These are phyloP conservation scores for Gaeumannomyces sp. DNA, from an alignment of 2,329 filamentous ascomycete species.

Conservation along the genomic window DNA sequence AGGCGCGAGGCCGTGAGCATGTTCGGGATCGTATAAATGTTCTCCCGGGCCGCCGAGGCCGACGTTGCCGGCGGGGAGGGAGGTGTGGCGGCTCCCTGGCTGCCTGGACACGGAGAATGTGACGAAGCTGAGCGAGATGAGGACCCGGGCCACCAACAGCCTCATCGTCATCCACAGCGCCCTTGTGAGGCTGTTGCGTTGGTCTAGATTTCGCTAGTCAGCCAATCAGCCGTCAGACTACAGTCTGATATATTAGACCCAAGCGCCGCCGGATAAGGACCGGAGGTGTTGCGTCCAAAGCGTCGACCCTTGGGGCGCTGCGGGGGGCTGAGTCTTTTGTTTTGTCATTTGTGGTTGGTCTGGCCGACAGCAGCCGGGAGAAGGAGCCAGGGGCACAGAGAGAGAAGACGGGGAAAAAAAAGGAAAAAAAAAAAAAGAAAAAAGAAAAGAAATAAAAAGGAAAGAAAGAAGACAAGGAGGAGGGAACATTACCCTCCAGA, in stretches of 20 bases:
- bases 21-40: conserved; percentile 97
- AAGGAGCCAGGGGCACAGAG: not conserved
- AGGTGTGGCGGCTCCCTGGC: not conserved
- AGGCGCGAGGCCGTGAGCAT: conserved; percentile 84
- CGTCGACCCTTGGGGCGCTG: too few species aligned
- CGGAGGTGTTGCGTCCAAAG: too few species aligned
- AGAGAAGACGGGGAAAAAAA: not conserved
- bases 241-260: too few species aligned
- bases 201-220: not conserved
- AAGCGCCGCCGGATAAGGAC: too few species aligned
- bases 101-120: conserved; percentile 20
- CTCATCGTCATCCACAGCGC: not conserved
- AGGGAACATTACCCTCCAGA: not conserved
- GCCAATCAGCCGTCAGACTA: not conserved
- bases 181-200: not conserved
- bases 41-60: conserved; percentile 56
- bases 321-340: too few species aligned
- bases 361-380: not conserved
- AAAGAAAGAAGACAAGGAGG: too few species aligned
- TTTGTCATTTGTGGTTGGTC: too few species aligned
- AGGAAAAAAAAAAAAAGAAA: not conserved
- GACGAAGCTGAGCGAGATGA: not conserved
- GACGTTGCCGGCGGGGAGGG: not conserved
- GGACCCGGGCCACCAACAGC: not conserved
- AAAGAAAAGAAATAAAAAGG: too few species aligned